Base-by-base conservation (phyloP, 768 basidiomycete species). In the Stropharia rugosoannulata region DNA sequence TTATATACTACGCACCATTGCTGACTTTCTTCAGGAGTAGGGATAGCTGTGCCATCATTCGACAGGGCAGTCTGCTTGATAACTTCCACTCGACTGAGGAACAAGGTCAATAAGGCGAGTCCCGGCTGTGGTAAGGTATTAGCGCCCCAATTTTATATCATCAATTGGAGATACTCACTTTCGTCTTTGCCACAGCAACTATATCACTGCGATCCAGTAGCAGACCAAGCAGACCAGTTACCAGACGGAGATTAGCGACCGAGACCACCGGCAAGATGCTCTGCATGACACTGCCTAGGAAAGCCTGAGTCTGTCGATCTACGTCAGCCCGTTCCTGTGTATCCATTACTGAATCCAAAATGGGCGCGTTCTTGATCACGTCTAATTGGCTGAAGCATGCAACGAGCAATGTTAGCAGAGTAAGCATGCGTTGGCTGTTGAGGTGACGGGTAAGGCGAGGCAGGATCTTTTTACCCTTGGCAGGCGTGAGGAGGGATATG, bases 371-470 rank as follows among this genome's bases (percentile, higher is more conserved):
- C 61, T 80, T 79, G 48, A 98, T 87, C 15, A 98, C 93, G 67
- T 98, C 96, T 54, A 98, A 80, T 68, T 98, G 95, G 56, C 82
- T 84, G 75, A 98, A 98, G 65, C 93, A 96, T 0, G 95, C 95
- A 46, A 97, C 87, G 36, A 98, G 81, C 22, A 98, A 85, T 1
- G 95, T 97, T 40, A 98, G 75, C 22, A 98, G 75, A 5, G 92
- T 94, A 38, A 93, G 82, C 80, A 93, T 87, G 66, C 90, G 87
- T 46, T 88, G 77, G 32, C 83, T 80, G 58, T 82, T 81, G 15
- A 98, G 81, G 62, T 94, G 89, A 16, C 95, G 87, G 9, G 93
- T 86, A 12, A 95, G 82, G 43, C 97, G 87, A 3, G 94, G 90
- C 11, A 99, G 78, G 22, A 99, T 80, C 58, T 87, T 87, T 76